phyloP scores from a whole-genome alignment of 2,329 filamentous ascomycete genomes.

The Ustulina deusta region DNA sequence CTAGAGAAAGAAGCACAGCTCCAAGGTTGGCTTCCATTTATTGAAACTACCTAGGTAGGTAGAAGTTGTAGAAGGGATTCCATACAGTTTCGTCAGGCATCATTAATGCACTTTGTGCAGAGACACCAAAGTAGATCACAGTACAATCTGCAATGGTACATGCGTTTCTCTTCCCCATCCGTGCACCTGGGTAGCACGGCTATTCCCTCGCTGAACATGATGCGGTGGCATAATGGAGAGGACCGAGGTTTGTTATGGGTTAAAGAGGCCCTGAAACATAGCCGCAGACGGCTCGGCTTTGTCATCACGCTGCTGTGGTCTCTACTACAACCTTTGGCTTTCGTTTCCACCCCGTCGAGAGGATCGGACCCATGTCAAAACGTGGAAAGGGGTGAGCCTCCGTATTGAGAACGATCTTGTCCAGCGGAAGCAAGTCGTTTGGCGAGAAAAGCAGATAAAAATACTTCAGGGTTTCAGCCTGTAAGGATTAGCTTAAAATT shows the following conservation, averaged over 20 bases:
- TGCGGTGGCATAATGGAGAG: not conserved
- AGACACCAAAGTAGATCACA: slow-evolving; percentile 1
- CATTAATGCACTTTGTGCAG: not conserved
- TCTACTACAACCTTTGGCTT: slow-evolving; percentile 67
- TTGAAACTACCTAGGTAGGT: not conserved
- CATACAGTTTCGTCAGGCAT: not conserved
- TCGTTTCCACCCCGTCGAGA: slow-evolving; percentile 84
- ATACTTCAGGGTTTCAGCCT: slow-evolving; percentile 98
- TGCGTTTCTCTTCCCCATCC: not conserved
- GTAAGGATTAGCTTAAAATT: slow-evolving; percentile 26
- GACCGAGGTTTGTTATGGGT: not conserved
- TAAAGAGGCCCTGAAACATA: not conserved
- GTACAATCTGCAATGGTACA: not conserved
- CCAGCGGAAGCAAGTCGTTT: slow-evolving; percentile 82
- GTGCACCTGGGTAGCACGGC: not conserved
- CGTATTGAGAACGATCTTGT: slow-evolving; percentile 92
- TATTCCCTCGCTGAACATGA: not conserved
- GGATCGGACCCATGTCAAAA: slow-evolving; percentile 82
- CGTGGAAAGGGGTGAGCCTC: slow-evolving; percentile 92
- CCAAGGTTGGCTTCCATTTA: not conserved
- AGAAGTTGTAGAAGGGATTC: no score
- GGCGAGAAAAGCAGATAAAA: slow-evolving; percentile 95
- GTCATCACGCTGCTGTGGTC: slow-evolving; percentile 21
- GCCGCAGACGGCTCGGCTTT: not conserved
- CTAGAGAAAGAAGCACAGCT: no score